A percentile compares a stretch with the other conserved stretches of the same genome.
These are phyloP conservation scores for Globisporangium megalacanthum DNA, from an alignment of 352 stramenopile species.

Conservation along the genomic window DNA sequence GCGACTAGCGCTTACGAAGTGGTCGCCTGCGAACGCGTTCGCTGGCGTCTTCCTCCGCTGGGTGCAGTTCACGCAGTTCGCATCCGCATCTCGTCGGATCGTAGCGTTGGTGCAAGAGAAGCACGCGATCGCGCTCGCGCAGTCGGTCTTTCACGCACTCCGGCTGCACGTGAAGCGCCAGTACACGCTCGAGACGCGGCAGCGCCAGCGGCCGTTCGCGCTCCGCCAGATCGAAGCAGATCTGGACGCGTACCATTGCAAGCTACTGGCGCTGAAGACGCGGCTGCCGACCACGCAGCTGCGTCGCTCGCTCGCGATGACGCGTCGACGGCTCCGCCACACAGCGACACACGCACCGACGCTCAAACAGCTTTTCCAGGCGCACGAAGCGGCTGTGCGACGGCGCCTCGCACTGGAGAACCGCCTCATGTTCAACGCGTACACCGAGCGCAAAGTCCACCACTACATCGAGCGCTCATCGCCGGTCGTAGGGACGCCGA, in stretches of 20 bases:
- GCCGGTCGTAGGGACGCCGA: conserved; percentile 30
- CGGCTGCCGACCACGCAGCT: conserved; percentile 26
- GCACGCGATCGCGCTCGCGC: conserved; percentile 25
- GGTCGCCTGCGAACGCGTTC: conserved; percentile 42
- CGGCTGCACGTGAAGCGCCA: conserved; percentile 33
- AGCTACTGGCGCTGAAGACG: conserved; percentile 29
- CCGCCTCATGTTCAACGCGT: conserved; percentile 67
- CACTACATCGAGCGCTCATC: conserved; percentile 60
- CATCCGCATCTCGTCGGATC: conserved; percentile 19
- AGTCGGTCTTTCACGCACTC: conserved; percentile 35
- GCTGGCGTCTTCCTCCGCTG: conserved; percentile 45
- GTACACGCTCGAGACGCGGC: conserved; percentile 34
- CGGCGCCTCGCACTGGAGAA: conserved; percentile 59
- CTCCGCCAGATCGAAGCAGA: conserved; percentile 36
- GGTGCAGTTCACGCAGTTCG: conserved; percentile 47
- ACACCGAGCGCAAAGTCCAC: conserved; percentile 59
- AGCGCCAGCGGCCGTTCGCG: conserved; percentile 23
- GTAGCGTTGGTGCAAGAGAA: conserved; percentile 23
- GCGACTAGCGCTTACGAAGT: conserved; percentile 30
- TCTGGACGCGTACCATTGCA: conserved; percentile 44
- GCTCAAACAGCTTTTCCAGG: conserved; percentile 67
- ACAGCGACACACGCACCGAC: conserved; percentile 46
- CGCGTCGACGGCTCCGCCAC: conserved; percentile 23
- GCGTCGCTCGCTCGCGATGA: conserved; percentile 19
- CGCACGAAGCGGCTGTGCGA: conserved; percentile 53